Evolutionary conservation across 2,329 filamentous ascomycete species (phyloP).

Genomic region (Scortechinia acanthostroma): DNA sequence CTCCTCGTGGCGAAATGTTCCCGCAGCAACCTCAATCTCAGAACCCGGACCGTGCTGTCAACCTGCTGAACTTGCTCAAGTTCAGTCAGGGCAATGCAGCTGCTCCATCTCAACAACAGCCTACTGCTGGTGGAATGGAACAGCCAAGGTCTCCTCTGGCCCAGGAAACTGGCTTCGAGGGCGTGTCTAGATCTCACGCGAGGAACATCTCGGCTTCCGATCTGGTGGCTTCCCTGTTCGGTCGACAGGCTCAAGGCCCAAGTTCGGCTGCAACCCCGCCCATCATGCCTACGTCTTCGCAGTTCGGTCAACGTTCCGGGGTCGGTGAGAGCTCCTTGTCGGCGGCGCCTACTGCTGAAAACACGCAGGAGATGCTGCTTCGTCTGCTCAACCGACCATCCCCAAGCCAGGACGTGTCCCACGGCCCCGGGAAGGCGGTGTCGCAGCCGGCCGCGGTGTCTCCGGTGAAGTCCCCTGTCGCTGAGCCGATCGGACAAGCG

Average conservation of each 20-base stretch:
- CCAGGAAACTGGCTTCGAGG: background rate
- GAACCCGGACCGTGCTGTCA: background rate
- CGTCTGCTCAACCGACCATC: background rate
- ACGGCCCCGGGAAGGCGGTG: background rate
- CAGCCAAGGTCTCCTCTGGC: background rate
- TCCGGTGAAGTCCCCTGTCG: background rate
- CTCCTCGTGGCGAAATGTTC: background rate
- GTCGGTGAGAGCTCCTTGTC: background rate
- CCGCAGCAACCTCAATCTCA: background rate
- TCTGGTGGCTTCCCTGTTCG: background rate
- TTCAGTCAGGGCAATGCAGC: background rate
- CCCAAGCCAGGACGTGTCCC: background rate
- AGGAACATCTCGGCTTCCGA: background rate
- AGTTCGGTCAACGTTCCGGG: background rate
- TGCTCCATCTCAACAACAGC: background rate
- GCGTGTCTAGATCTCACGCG: background rate
- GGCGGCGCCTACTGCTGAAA: background rate
- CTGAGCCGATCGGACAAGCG: no score
- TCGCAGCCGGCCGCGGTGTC: background rate
- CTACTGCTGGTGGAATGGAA: background rate
- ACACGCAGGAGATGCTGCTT: slow-evolving; percentile 1
- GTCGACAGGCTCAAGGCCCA: background rate
- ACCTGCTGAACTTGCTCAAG: background rate
- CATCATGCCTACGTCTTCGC: no score
- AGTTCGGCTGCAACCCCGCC: background rate